Evolutionary conservation across 2,329 filamentous ascomycete species (phyloP), one percentile per base, ranked within the genome.

Genomic region (Fusarium coicis): DNA sequence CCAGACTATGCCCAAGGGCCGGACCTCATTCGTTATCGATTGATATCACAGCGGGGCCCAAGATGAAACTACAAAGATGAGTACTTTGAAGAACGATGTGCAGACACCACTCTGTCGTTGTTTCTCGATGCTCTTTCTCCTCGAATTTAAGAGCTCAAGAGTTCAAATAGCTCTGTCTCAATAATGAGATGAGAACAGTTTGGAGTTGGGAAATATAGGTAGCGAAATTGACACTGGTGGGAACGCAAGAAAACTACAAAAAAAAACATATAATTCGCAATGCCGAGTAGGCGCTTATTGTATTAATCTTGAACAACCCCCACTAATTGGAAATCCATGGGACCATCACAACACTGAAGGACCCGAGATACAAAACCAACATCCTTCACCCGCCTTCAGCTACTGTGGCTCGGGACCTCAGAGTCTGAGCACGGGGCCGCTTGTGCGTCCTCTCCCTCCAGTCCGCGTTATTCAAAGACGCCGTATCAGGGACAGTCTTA

Each of bases 31-130:
- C 14, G 0, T 7, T 21, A 16, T n/a, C 0, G 16, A 42, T 10
- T 42, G 40, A 16, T 10, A 5, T n/a, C 14, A n/a, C 14, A 7
- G 39, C 1, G 14, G 12, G 12, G 5, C 12, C 0, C 8, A 42
- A n/a, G 39, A 42, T 42, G 21, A 1, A n/a, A n/a, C 21, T n/a
- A 8, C 1, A 10, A 15, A n/a, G 2, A 1, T 10, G 2, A n/a
- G 3, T 6, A 10, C 39, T 42, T 5, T 15, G 14, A 15, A 40
- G 21, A n/a, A 40, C 1, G 21, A 6, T 40, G 39, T n/a, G 15
- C 7, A n/a, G 21, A n/a, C 8, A n/a, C 7, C 4, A 6, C 12
- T 40, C 5, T 15, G 7, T n/a, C 39, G 21, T 40, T 40, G 3
- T 40, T n/a, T 40, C 21, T n/a, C 12, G 21, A n/a, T 15, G 15